These are phyloP conservation scores for Pinus albicaulis DNA, from an alignment of 75 land plant genomes.

Conservation along the genomic window DNA sequence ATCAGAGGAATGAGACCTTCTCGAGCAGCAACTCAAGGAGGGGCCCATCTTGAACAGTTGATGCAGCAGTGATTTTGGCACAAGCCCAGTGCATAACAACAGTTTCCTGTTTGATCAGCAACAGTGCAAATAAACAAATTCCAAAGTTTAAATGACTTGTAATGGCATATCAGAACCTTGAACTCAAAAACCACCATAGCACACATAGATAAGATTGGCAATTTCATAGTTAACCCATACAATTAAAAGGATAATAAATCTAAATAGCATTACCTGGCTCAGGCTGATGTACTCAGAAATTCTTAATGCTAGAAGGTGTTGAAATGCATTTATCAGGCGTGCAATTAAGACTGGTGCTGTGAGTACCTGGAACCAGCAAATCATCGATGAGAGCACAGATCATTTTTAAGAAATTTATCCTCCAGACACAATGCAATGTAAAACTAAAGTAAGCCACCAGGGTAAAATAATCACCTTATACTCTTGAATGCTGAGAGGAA, in stretches of 20 bases:
- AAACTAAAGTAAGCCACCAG: neutral
- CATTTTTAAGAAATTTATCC: neutral
- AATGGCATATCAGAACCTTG: neutral
- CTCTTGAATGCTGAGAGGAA: slow-evolving; percentile 93
- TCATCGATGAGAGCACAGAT: neutral
- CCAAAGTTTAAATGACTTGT: neutral
- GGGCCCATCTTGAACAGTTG: slow-evolving; percentile 55
- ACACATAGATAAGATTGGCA: neutral
- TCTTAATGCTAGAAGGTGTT: slow-evolving; percentile 83
- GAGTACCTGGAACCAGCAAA: slow-evolving; percentile 50
- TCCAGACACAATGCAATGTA: neutral
- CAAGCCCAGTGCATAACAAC: slow-evolving; percentile 99
- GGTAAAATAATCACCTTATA: slow-evolving; percentile 55
- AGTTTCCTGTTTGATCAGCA: slow-evolving; percentile 58
- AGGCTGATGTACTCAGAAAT: slow-evolving; percentile 88
- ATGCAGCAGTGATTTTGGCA: slow-evolving; percentile 76
- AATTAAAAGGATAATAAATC: neutral
- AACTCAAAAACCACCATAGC: neutral
- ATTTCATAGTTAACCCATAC: neutral
- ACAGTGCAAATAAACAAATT: slow-evolving; percentile 5
- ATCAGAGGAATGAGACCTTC: slow-evolving; percentile 51
- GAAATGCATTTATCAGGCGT: slow-evolving; percentile 79
- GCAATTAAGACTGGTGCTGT: slow-evolving; percentile 77
- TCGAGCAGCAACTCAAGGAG: slow-evolving; percentile 83
- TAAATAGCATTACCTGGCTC: slow-evolving; percentile 51